Percentiles rank a stretch among this genome's conserved stretches.
These are phyloP conservation scores for Trichosporon inkin DNA, from an alignment of 1,284 basidiomycete genomes.

Conservation along the genomic window DNA sequence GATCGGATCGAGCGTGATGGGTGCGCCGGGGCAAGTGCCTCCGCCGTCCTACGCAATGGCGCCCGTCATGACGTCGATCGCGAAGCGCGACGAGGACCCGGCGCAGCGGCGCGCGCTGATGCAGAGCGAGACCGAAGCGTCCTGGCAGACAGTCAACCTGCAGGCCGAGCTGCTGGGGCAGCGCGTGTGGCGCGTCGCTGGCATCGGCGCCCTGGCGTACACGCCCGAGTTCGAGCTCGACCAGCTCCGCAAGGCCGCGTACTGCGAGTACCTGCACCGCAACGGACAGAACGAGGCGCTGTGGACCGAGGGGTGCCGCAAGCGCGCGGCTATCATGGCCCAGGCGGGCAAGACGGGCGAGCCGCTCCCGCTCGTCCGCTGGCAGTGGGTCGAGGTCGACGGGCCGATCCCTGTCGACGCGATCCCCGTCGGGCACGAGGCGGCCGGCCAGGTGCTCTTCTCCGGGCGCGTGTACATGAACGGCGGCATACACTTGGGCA, in stretches of 20 bases:
- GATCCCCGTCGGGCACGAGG: constrained; percentile 44
- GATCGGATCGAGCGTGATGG: constrained; percentile 16
- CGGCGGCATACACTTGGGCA: constrained; percentile 47
- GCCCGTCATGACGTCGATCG: neutral
- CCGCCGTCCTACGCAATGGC: neutral
- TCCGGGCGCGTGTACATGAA: constrained; percentile 42
- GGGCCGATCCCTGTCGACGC: constrained; percentile 40
- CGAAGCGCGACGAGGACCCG: constrained; percentile 1
- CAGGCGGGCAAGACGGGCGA: constrained; percentile 59
- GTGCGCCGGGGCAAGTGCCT: constrained; percentile 7
- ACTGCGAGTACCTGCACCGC: constrained; percentile 27
- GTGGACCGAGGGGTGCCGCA: constrained; percentile 62
- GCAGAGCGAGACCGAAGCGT: neutral
- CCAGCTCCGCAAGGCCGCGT: constrained; percentile 29
- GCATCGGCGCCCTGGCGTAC: constrained; percentile 39
- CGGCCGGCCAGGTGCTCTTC: constrained; percentile 39
- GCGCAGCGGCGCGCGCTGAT: neutral
- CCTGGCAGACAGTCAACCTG: constrained; percentile 18
- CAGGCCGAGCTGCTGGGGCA: constrained; percentile 38
- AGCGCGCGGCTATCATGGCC: constrained; percentile 52
- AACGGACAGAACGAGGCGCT: constrained; percentile 56
- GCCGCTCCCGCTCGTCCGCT: constrained; percentile 37
- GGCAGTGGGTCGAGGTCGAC: constrained; percentile 42
- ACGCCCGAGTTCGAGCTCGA: constrained; percentile 27
- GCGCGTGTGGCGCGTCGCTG: constrained; percentile 38